phyloP scores from a whole-genome alignment of 140 eudicot species.

The Anethum foeniculum region DNA sequence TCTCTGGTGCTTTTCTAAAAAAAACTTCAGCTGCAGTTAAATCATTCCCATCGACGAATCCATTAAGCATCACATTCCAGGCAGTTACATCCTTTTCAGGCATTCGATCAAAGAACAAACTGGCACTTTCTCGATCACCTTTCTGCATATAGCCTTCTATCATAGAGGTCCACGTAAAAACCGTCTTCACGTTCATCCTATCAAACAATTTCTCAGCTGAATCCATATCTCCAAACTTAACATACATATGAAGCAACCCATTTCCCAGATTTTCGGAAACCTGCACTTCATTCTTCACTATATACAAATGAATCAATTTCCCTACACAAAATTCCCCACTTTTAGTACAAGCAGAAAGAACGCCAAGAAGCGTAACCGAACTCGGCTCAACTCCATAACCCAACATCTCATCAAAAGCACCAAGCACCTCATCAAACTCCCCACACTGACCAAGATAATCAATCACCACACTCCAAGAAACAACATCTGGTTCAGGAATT shows the following conservation, averaged over 20 bases:
- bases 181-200: slow-evolving; percentile 7
- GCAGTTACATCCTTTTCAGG: slow-evolving; percentile 18
- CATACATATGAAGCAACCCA: slow-evolving; percentile 19
- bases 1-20: slow-evolving; percentile 1
- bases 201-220: slow-evolving; percentile 14
- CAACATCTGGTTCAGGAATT: slow-evolving; percentile 18
- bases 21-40: slow-evolving; percentile 5
- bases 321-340: not conserved
- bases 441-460: slow-evolving; percentile 14
- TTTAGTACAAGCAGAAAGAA: slow-evolving; percentile 9
- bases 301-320: slow-evolving; percentile 14
- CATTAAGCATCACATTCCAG: slow-evolving; percentile 20
- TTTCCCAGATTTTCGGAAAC: slow-evolving; percentile 16
- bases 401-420: slow-evolving; percentile 7
- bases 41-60: slow-evolving; percentile 3
- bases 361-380: slow-evolving; percentile 14
- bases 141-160: slow-evolving; percentile 13
- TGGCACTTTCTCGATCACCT: slow-evolving; percentile 7
- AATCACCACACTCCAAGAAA: slow-evolving; percentile 16
- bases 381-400: slow-evolving; percentile 9
- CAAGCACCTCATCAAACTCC: not conserved
- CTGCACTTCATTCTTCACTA: not conserved
- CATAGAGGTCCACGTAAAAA: slow-evolving; percentile 12
- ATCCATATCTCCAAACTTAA: slow-evolving; percentile 14
- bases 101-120: slow-evolving; percentile 7